Conservation (phyloP, 1,139 yeast genomes). For the Arxiozyma telluris region DNA sequence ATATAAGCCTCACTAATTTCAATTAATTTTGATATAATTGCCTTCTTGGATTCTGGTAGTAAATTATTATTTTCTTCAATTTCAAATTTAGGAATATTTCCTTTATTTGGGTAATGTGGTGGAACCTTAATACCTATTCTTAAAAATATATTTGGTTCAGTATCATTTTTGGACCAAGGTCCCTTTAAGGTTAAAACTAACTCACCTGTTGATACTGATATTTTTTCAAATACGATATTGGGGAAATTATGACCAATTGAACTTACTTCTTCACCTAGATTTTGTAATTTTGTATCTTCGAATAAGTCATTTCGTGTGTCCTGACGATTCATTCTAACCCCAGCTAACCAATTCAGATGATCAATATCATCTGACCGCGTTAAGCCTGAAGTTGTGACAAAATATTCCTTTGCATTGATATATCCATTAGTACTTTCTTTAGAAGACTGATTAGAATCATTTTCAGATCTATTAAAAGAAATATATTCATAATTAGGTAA, state of each 20-base stretch:
- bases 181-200: slow-evolving; percentile 70
- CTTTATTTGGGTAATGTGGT: slow-evolving; percentile 52
- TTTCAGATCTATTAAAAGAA: slow-evolving; percentile 36
- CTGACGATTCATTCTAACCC: slow-evolving; percentile 50
- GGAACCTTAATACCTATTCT: slow-evolving; percentile 66
- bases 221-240: slow-evolving; percentile 73
- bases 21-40: slow-evolving; percentile 43
- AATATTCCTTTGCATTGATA: slow-evolving; percentile 29
- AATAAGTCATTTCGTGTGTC: slow-evolving; percentile 34
- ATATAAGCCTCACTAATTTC: slow-evolving; percentile 54
- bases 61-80: slow-evolving; percentile 76
- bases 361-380: slow-evolving; percentile 37
- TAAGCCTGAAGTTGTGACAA: slow-evolving; percentile 34
- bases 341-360: slow-evolving; percentile 89
- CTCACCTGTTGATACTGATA: slow-evolving; percentile 79
- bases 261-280: slow-evolving; percentile 85
- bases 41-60: slow-evolving; percentile 38
- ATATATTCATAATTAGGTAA: slow-evolving; percentile 40
- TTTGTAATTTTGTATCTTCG: slow-evolving; percentile 46
- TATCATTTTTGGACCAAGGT: slow-evolving; percentile 43
- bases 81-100: slow-evolving; percentile 45
- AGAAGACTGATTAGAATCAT: background rate
- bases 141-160: slow-evolving; percentile 56
- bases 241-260: slow-evolving; percentile 87
- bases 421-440: background rate